Evolutionary conservation across 108 stramenopile genomes (phyloP).

Genomic region (Skeletonema potamos): DNA sequence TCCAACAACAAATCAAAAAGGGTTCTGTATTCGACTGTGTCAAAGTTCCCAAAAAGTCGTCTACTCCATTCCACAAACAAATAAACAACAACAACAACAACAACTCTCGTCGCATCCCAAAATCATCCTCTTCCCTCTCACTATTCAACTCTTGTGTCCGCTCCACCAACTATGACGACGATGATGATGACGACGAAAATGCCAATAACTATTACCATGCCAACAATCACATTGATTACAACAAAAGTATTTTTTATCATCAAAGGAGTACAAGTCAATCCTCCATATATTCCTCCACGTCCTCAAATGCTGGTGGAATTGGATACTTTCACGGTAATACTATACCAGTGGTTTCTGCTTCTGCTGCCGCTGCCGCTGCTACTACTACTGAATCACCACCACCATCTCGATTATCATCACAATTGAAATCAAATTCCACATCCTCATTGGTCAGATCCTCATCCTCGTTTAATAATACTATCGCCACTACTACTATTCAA

Average conservation of each 20-base stretch:
- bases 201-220: conserved; percentile 2
- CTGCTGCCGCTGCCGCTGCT: no score
- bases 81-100: neutral
- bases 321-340: neutral
- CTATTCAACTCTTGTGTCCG: conserved; percentile 28
- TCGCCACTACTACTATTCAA: neutral
- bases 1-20: neutral
- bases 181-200: neutral
- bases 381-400: no score
- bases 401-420: neutral
- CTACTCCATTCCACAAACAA: neutral
- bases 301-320: neutral
- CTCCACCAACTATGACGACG: neutral
- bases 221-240: conserved; percentile 7
- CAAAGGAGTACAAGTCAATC: neutral
- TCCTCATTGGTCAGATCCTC: conserved; percentile 8
- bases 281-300: neutral
- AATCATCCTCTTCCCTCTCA: conserved; percentile 6
- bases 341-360: no score
- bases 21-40: conserved; percentile 35
- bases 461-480: neutral
- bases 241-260: neutral
- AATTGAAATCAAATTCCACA: neutral
- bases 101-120: neutral
- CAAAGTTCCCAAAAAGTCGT: neutral